These are phyloP conservation scores for Nicotiana benthamiana DNA, from an alignment of 257 asterid species.

Conservation along the genomic window DNA sequence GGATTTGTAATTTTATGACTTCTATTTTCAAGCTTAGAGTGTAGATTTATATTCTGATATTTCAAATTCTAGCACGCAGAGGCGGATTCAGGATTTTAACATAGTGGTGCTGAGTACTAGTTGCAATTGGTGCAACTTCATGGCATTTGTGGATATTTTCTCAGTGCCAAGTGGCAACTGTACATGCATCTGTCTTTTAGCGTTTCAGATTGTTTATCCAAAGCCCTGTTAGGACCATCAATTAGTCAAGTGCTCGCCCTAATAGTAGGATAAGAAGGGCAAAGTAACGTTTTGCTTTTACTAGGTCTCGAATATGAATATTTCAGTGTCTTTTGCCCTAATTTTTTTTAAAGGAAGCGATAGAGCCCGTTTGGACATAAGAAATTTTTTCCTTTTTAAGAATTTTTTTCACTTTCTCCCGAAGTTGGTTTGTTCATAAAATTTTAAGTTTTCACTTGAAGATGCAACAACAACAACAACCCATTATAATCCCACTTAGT, in stretches of 20 bases:
- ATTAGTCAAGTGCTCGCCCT: not conserved
- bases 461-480: no score
- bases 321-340: not conserved
- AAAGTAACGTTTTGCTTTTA: not conserved
- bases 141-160: not conserved
- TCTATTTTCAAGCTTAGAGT: not conserved
- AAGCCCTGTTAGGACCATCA: not conserved
- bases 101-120: not conserved
- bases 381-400: no score
- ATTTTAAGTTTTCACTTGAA: no score
- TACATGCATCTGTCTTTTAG: not conserved
- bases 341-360: not conserved
- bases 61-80: not conserved
- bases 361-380: no score
- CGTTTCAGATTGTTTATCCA: not conserved
- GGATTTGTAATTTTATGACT: not conserved
- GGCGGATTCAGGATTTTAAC: not conserved
- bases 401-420: no score
- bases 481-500: no score
- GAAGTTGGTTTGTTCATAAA: no score
- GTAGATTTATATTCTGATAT: not conserved
- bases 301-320: not conserved
- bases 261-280: not conserved
- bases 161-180: not conserved
- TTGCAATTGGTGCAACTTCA: not conserved